Evolutionary conservation across 345 rosid genomes (phyloP), one percentile per base, ranked within the genome.

Genomic region (Mallotus nudiflorus): DNA sequence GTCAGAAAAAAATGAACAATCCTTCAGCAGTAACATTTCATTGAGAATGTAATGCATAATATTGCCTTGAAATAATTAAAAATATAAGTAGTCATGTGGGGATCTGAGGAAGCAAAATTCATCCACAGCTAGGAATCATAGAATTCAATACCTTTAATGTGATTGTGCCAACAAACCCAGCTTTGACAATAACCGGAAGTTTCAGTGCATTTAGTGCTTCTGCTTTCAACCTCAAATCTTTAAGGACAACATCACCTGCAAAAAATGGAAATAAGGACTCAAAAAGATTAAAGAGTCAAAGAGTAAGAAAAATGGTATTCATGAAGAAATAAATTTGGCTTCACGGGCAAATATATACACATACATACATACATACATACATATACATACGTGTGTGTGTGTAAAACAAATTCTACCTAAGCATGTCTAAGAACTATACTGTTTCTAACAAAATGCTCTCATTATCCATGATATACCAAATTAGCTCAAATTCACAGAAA

Each of bases 141-240:
- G 66, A 37, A 60, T 64, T 62, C 71, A 52, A 55, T 75, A 92
- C 99, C 99, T 95, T 90, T 65, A 95, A 71, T 5, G 98, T 92
- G 59, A 95, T 87, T 49, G 93, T 84, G 28, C 99, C 99, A 60
- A 95, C 85, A 88, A 95, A 95, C 75, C 99, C 99, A 70, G 97
- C 96, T 90, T 90, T 92, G 65, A 90, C 99, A 65, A 91, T 88
- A 42, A 95, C 96, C 11, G 99, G 99, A 75, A 95, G 98, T 68
- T 89, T 90, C 65, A 95, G 82, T 14, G 98, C 83, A 82, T 92
- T 95, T 42, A 95, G 83, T 37, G 99, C 98, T 81, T 95, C 99
- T 0, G 98, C 92, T 86, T 92, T 95, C 81, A 95, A 73, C 62
- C 86, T 89, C 81, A 95, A 83, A 85, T 95, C 97, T 80, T 89